A percentile compares a stretch with the other conserved stretches of the same genome.
These are phyloP conservation scores for Puccinia polysora DNA, from an alignment of 1,284 basidiomycete genomes.

Conservation along the genomic window DNA sequence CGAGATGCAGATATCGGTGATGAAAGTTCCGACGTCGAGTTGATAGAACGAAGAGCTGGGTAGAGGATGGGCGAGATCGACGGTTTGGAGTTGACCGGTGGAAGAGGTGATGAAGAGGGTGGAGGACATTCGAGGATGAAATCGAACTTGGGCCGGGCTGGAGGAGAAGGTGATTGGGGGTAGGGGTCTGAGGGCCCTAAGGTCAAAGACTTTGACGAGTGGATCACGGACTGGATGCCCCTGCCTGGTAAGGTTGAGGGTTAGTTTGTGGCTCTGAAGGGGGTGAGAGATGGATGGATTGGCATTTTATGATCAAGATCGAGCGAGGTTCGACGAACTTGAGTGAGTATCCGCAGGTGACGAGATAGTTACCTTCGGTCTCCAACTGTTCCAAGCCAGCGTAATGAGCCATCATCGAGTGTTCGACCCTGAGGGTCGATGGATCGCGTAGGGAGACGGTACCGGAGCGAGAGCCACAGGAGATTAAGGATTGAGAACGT, in stretches of 20 bases:
- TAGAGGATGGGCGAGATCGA: constrained; percentile 69
- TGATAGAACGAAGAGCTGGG: constrained; percentile 46
- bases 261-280: neutral
- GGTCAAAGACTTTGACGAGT: constrained; percentile 85
- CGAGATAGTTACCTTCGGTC: constrained; percentile 43
- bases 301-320: too few relatives aligned
- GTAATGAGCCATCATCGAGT: constrained; percentile 44
- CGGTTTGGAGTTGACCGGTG: constrained; percentile 80
- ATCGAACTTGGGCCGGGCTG: constrained; percentile 78
- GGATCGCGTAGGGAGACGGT: constrained; percentile 43
- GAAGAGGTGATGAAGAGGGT: constrained; percentile 75
- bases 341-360: constrained; percentile 44
- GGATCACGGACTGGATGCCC: constrained; percentile 84
- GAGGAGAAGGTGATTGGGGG: constrained; percentile 80
- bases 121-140: constrained; percentile 73
- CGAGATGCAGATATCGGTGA: constrained; percentile 77
- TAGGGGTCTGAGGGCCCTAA: constrained; percentile 72
- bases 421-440: constrained; percentile 38
- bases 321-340: too few relatives aligned
- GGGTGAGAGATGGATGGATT: too few relatives aligned
- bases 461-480: constrained; percentile 42
- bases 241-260: constrained; percentile 60
- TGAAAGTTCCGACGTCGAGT: constrained; percentile 62
- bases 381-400: constrained; percentile 45
- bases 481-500: constrained; percentile 39